Base-by-base conservation (phyloP, 2,329 filamentous ascomycete species). In the Botryotinia convoluta region DNA sequence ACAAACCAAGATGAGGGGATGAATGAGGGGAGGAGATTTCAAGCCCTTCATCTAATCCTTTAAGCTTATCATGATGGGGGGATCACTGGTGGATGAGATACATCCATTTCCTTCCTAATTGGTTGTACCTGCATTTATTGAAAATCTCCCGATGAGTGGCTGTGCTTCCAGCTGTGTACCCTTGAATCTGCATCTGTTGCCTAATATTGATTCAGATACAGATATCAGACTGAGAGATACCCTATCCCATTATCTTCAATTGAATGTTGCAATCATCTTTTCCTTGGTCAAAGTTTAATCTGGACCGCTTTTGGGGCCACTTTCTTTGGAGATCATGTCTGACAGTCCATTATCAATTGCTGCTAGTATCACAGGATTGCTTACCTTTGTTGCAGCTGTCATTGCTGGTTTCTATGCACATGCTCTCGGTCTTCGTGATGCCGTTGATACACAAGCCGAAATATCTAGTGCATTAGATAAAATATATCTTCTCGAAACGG, bases 381-480 rank as follows among this genome's bases (percentile, higher is more conserved):
- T 77, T 29, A 77, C 76, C 18, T 77, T 77, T 48, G 74, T 75
- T 45, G 74, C 73, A 39, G 74, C 75, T 16, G 74, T 77, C 1
- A 42, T 77, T 37, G 74, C 74, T 42, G 75, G 68, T 42, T 77
- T 77, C 75, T 75, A 77, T 63, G 75, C 74, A 32, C 73, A 71
- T 62, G 74, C 73, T 20, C 71, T 75, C 20, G 75, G 73, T 67
- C 73, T 77, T 44, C 69, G 73, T 60, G 74, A 74, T 73, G 75
- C 76, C 63, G 75, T 76, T 51, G 76, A 77, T 64, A 77, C 76
- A n/a, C 74, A 76, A 51, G 74, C 74, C 26, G 76, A 77, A 59
- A 63, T 77, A 22, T 74, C 76, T 0, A 74, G 59, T 51, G 74
- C 75, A n/a, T 62, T 77, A n/a, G 75, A 77, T 35, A 74, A 77